Percentiles rank a stretch among this genome's conserved stretches.
Conservation (phyloP, 192 early-diverging fungal species). For the Gaertneriomyces semiglobifer region DNA sequence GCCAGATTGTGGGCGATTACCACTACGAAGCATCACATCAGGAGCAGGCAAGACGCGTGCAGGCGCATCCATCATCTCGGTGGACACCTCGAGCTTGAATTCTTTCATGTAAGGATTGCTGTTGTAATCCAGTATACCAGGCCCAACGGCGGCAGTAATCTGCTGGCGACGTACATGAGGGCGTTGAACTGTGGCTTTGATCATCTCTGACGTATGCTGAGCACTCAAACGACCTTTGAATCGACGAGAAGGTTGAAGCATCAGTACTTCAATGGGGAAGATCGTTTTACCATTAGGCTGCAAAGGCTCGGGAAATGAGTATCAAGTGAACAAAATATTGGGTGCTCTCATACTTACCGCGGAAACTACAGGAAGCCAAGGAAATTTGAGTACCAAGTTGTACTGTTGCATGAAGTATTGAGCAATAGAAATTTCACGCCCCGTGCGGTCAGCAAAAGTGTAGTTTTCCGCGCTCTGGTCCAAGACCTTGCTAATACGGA, state of each 20-base stretch:
- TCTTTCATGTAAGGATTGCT: slow-evolving; percentile 60
- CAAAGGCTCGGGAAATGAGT: slow-evolving; percentile 3
- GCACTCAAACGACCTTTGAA: slow-evolving; percentile 33
- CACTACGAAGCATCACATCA: slow-evolving; percentile 50
- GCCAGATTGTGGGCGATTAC: slow-evolving; percentile 26
- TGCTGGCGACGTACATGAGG: slow-evolving; percentile 47
- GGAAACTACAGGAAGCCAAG: slow-evolving; percentile 69
- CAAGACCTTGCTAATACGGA: slow-evolving; percentile 23
- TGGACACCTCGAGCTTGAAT: slow-evolving; percentile 47
- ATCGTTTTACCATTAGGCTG: slow-evolving; percentile 33
- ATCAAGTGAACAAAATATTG: background rate
- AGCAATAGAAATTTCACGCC: slow-evolving; percentile 17
- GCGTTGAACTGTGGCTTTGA: slow-evolving; percentile 33
- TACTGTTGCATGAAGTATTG: slow-evolving; percentile 60
- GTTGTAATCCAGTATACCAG: slow-evolving; percentile 49
- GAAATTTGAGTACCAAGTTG: slow-evolving; percentile 59
- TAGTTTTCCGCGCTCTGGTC: slow-evolving; percentile 17
- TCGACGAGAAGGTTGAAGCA: slow-evolving; percentile 35
- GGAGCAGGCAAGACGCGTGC: slow-evolving; percentile 71
- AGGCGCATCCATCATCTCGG: slow-evolving; percentile 23
- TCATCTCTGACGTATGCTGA: slow-evolving; percentile 43
- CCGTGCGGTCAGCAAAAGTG: slow-evolving; percentile 25
- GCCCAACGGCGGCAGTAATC: slow-evolving; percentile 54
- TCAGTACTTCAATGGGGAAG: slow-evolving; percentile 41
- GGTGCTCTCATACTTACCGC: slow-evolving; percentile 23